Base-by-base conservation (phyloP, 139 green algal genomes). In the Spirogloea muscicola region DNA sequence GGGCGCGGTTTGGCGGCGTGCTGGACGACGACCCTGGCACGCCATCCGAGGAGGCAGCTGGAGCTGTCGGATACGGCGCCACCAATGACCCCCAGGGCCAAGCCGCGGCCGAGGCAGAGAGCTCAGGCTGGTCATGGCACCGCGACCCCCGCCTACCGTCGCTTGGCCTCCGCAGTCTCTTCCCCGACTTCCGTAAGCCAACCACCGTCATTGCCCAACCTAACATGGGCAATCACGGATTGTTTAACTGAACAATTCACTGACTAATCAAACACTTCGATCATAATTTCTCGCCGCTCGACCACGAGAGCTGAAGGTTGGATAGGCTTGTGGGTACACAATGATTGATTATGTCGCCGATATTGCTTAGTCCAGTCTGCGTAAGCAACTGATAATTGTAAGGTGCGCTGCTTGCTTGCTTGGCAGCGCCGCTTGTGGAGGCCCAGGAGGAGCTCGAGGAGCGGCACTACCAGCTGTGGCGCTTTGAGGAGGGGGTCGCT, bases 401-500 rank as follows among this genome's bases (percentile, higher is more conserved):
- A n/a, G n/a, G n/a, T n/a, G n/a, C n/a, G n/a, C n/a, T n/a, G n/a
- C n/a, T n/a, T n/a, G n/a, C n/a, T n/a, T n/a, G 18, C 2, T 68
- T 18, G n/a, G 9, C 71, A 79, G 71, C 71, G 16, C 71, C 71
- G 16, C 33, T 74, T 34, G 46, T 74, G 7, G 71, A 79, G 3
- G 43, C 44, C 42, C 31, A 72, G 27, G 77, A 84, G 36, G 81
- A 85, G 6, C 62, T 66, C 29, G 87, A 88, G 59, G 79, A 84
- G 13, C 43, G 52, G 1, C 49, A 63, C 40, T 79, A 79, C 63
- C 43, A 42, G 40, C 68, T 69, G 1, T 93, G 85, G 85, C 83
- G 91, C 3, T 87, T 91, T 39, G 33, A 79, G 55, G 82, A 89
- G n/a, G 92, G 92, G 0, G 83, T 97, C 29, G 86, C 90, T 3